Percentiles rank a stretch among this genome's conserved stretches.
phyloP scores from a whole-genome alignment of 768 basidiomycete genomes.

The Lanmaoa pseudosensibilis region DNA sequence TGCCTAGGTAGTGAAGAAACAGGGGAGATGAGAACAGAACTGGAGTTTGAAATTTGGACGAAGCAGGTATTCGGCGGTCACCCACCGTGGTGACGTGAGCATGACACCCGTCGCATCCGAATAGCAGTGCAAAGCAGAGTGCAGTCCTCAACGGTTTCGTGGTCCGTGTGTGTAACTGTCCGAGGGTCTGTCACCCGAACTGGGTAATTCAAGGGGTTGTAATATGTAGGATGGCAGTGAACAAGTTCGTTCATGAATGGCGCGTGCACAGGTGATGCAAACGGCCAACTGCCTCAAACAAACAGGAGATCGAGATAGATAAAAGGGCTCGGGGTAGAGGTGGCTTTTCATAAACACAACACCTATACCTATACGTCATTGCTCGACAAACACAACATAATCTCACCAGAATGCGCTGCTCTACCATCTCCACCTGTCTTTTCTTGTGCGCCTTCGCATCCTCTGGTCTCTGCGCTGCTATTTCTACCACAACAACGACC shows the following conservation, averaged over 20 bases:
- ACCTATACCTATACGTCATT: neutral
- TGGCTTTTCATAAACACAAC: neutral
- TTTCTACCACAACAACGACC: neutral
- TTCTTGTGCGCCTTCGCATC: conserved; percentile 17
- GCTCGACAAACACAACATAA: neutral
- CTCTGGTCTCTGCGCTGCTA: conserved; percentile 13
- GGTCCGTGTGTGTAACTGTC: neutral
- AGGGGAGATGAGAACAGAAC: neutral
- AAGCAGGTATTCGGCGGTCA: neutral
- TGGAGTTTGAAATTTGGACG: neutral
- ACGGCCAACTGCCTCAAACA: conserved; percentile 1
- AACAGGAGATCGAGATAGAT: conserved; percentile 1
- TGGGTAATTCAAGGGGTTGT: neutral
- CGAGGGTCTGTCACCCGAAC: neutral
- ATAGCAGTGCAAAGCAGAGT: neutral
- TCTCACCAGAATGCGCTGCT: conserved; percentile 13
- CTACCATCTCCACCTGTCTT: conserved; percentile 7
- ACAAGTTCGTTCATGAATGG: neutral
- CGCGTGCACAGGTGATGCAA: conserved; percentile 14
- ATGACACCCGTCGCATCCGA: neutral
- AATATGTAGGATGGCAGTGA: too few relatives aligned
- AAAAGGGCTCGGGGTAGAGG: conserved; percentile 10
- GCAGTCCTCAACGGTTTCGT: neutral
- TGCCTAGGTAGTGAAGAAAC: neutral
- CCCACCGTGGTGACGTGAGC: conserved; percentile 5